A percentile compares a stretch with the other conserved stretches of the same genome.
Evolutionary conservation across 495 filamentous ascomycete species (phyloP).

Genomic region (Trichoderma reesei): DNA sequence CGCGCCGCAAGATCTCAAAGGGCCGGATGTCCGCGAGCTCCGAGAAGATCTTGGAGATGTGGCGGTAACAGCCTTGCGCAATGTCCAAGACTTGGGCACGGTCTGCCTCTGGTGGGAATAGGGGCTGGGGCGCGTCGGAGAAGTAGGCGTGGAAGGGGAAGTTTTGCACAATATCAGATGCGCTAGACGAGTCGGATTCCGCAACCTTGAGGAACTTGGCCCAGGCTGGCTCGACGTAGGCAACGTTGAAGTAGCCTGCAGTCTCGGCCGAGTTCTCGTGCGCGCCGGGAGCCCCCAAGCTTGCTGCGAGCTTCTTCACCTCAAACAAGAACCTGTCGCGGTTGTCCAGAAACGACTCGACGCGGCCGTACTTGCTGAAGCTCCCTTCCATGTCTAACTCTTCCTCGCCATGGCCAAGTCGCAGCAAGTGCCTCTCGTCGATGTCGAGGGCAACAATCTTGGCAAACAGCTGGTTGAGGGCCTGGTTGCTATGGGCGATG

Average conservation of each 20-base stretch:
- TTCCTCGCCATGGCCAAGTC: constrained; percentile 90
- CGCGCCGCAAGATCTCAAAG: constrained; percentile 83
- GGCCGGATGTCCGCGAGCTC: constrained; percentile 90
- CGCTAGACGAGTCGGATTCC: constrained; percentile 39
- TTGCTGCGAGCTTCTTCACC: constrained; percentile 75
- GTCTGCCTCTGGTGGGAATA: constrained; percentile 57
- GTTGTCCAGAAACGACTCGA: constrained; percentile 92
- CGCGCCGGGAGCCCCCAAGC: constrained; percentile 75
- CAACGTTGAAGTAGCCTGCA: constrained; percentile 87
- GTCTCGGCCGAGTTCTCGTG: constrained; percentile 96
- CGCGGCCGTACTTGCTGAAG: constrained; percentile 91
- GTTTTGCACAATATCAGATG: constrained; percentile 52
- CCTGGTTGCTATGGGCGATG: constrained; percentile 95
- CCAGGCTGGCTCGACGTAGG: constrained; percentile 86
- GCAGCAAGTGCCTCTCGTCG: constrained; percentile 86
- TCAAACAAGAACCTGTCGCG: constrained; percentile 68
- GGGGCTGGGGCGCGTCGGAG: constrained; percentile 71
- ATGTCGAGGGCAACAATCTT: constrained; percentile 94
- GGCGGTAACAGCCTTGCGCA: constrained; percentile 76
- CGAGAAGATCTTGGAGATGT: constrained; percentile 84
- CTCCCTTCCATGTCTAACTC: constrained; percentile 77
- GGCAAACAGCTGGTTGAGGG: constrained; percentile 96
- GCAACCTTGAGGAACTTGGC: constrained; percentile 63
- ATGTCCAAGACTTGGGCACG: constrained; percentile 66
- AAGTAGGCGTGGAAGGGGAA: constrained; percentile 94